Base-by-base conservation (phyloP, 2,329 filamentous ascomycete genomes). In the Diatrype stigma region DNA sequence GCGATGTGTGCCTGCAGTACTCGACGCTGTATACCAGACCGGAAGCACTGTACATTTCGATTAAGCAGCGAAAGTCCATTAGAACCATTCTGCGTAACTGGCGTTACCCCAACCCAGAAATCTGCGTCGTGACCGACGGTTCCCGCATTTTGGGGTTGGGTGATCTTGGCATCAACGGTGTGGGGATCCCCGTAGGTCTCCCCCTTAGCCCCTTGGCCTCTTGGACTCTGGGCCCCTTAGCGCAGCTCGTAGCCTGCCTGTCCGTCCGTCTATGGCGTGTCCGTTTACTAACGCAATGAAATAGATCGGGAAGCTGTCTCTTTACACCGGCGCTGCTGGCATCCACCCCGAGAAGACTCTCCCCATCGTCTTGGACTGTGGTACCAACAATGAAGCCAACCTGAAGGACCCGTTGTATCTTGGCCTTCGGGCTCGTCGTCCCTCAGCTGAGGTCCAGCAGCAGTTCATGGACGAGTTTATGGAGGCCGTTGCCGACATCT, bases 401-500 rank as follows among this genome's bases (percentile, higher is more conserved):
- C 75, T 87, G 52, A 79, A 76, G 63, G 84, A 87, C 61, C 83
- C 84, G 44, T 78, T 97, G 34, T 99, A 97, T 77, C 84, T 97
- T 67, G 94, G 94, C 63, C 87, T 92, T 63, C 85, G 91, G 64
- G 82, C 87, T 62, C 89, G 87, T 73, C 93, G 95, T 67, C 81
- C 93, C 49, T 79, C 87, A 7, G 75, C 86, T 19, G 80, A 86
- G 48, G 86, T 93, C 63, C 90, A 96, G 75, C 85, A 87, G 68
- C 89, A 90, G 58, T 97, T 97, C 73, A 84, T 97, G 77, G 94
- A 97, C 67, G 94, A 97, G 77, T 87, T 99, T 77, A 97, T 99
- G 94, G 81, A 83, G 63, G 93, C 94, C 51, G 81, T 90, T 54
- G 87, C 86, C 51, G 90, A 96, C 30, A 80, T 85, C 28, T 84